Evolutionary conservation across 768 basidiomycete genomes (phyloP), one percentile per base, ranked within the genome.

Genomic region (Pisolithus tinctorius): DNA sequence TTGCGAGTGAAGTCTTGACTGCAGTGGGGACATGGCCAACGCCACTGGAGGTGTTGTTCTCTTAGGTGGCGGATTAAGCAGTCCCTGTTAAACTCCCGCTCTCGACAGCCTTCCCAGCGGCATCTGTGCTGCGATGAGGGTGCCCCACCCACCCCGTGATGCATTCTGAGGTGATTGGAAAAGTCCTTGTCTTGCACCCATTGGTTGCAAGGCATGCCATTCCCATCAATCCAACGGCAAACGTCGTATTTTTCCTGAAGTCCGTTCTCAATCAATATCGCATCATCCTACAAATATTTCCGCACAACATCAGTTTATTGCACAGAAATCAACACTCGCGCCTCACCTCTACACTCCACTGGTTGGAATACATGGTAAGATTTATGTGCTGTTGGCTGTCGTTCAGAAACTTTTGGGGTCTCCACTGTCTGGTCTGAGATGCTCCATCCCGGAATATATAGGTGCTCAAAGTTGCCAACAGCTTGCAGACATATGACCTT

Each of bases 1-100:
- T 27, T 27, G 6, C 43, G 53, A 8, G 39, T 47, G n/a, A 47
- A 41, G 50, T 34, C 16, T 13, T 44, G 41, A 26, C 2, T 17
- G 20, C 25, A 41, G 20, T 14, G 36, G 10, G 45, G 37, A 43
- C 45, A 43, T 50, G 53, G 37, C 47, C 65, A 67, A 46, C 63
- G 10, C 65, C 65, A 17, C 49, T 58, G 13, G 47, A 57, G 50
- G 55, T 48, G 47, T 13, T 48, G 23, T 14, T 48, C 47, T 14
- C 26, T 16, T 25, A 48, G 16, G 23, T 48, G 47, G 5, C 47
- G 47, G 26, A 48, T 48, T 23, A 48, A 8, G 23, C 34, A 48
- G 25, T 48, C 47, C 47, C 38, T 48, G 36, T 39, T 48, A 11
- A 48, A 27, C 31, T 48, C 47, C 9, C 47, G 36, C 31, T 37